phyloP scores from a whole-genome alignment of 371 early-diverging fungal genomes.

The Chytridium lagenaria region DNA sequence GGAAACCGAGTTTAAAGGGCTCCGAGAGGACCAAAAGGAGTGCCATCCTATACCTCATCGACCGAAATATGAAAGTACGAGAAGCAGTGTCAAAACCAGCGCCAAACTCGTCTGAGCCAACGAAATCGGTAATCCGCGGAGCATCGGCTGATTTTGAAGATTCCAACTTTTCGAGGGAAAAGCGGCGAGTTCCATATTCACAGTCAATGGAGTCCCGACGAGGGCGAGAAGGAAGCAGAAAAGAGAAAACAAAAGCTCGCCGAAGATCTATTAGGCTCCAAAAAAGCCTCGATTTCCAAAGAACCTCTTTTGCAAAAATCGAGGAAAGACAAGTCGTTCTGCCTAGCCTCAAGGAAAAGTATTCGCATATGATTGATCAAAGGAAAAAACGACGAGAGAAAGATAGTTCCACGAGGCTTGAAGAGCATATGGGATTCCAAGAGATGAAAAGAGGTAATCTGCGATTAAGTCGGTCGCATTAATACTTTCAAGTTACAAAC shows the following conservation, averaged over 20 bases:
- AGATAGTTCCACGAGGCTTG: not conserved
- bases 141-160: too few species aligned
- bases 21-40: slow-evolving; percentile 27
- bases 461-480: not conserved
- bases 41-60: slow-evolving; percentile 1
- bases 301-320: too few species aligned
- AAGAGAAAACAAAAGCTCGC: too few species aligned
- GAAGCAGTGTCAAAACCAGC: not conserved
- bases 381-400: slow-evolving; percentile 2
- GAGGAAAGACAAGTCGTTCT: too few species aligned
- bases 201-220: too few species aligned
- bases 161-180: too few species aligned
- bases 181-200: too few species aligned
- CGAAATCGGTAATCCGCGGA: too few species aligned
- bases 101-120: too few species aligned
- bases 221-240: too few species aligned
- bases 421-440: not conserved
- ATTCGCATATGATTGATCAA: not conserved
- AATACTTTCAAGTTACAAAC: not conserved
- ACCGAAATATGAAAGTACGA: slow-evolving; percentile 5
- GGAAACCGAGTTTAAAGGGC: slow-evolving; percentile 21
- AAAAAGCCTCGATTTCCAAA: too few species aligned
- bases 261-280: too few species aligned
- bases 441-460: not conserved
- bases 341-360: not conserved